phyloP scores from a whole-genome alignment of 139 green algal species.

The Chlamydomonas asymmetrica region DNA sequence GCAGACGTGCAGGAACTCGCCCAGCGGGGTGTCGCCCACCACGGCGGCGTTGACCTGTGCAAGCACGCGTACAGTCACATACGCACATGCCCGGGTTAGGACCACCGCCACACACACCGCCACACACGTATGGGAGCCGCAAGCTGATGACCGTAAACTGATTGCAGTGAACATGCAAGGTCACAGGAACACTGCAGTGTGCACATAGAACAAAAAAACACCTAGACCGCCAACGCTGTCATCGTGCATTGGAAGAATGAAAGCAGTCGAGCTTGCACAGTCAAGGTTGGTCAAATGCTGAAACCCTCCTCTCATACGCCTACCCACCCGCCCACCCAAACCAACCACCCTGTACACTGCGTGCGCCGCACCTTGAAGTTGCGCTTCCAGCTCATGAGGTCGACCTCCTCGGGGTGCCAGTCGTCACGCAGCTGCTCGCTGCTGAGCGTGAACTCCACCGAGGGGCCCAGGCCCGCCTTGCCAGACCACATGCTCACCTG shows the following conservation, averaged over 20 bases:
- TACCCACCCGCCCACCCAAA: neutral
- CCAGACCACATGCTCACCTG: conserved; percentile 52
- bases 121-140: neutral
- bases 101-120: no score
- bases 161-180: neutral
- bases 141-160: no score
- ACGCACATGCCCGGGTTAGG: no score
- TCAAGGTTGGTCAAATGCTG: neutral
- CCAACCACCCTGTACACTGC: no score
- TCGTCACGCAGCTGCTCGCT: conserved; percentile 27
- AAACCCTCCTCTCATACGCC: neutral
- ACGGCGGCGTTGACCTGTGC: conserved; percentile 48
- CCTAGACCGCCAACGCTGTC: neutral
- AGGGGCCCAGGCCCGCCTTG: conserved; percentile 43
- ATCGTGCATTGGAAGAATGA: neutral
- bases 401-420: conserved; percentile 52
- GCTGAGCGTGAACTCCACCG: conserved; percentile 48
- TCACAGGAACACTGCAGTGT: neutral
- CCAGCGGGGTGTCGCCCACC: conserved; percentile 41
- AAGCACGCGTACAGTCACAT: no score
- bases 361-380: conserved; percentile 49
- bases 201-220: neutral
- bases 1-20: conserved; percentile 54
- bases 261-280: neutral
- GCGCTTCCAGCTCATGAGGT: conserved; percentile 46